These are phyloP conservation scores for Jatropha podagrica DNA, from an alignment of 441 rosid genomes.

Conservation along the genomic window DNA sequence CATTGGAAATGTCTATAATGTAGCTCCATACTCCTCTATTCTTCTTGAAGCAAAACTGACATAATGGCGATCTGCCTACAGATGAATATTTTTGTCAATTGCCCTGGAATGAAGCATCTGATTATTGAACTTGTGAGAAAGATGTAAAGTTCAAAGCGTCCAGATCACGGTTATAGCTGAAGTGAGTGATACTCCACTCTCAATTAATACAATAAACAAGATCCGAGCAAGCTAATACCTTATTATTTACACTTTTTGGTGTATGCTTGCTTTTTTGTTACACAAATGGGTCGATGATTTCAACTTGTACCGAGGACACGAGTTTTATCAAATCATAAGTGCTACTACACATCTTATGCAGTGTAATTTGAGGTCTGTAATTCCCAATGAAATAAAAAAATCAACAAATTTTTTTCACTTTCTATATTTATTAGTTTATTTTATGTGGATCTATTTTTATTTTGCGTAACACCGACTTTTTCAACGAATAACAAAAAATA, in stretches of 20 bases:
- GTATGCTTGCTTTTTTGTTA: neutral
- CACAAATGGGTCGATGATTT: neutral
- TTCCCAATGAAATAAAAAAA: neutral
- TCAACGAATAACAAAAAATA: too few species aligned
- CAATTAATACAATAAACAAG: neutral
- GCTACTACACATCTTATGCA: neutral
- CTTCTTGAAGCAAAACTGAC: slow-evolving; percentile 65
- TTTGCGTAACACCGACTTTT: too few species aligned
- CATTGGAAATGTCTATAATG: slow-evolving; percentile 44
- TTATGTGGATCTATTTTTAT: too few species aligned
- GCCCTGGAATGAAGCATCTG: neutral
- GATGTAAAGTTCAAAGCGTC: neutral
- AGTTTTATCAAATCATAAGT: neutral
- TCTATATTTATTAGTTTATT: too few species aligned
- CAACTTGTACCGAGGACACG: neutral
- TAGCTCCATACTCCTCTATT: slow-evolving; percentile 73
- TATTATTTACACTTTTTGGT: neutral
- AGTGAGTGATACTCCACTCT: neutral
- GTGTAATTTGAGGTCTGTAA: neutral
- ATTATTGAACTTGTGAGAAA: neutral
- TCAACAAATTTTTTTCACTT: neutral
- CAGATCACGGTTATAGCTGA: neutral
- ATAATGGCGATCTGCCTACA: slow-evolving; percentile 17
- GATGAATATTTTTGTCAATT: slow-evolving; percentile 11
- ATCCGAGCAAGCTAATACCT: neutral